A percentile compares a stretch with the other conserved stretches of the same genome.
These are phyloP conservation scores for Neurospora tetrasperma DNA, from an alignment of 495 filamentous ascomycete genomes.

Conservation along the genomic window DNA sequence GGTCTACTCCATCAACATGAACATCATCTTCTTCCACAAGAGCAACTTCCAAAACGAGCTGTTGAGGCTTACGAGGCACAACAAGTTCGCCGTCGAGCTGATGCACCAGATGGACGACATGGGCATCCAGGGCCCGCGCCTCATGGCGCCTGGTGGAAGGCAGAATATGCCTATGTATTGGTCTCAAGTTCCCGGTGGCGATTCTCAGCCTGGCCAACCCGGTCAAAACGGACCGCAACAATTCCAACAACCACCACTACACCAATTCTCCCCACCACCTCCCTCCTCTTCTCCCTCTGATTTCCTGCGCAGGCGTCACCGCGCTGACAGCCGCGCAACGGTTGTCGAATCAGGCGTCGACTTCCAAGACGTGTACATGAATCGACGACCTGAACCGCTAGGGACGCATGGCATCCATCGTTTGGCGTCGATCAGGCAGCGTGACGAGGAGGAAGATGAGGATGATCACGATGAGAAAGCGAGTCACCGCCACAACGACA, in stretches of 20 bases:
- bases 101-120: conserved; percentile 78
- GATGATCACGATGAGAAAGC: not conserved
- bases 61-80: conserved; percentile 77
- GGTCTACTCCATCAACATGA: conserved; percentile 63
- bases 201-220: too few species aligned
- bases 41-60: conserved; percentile 85
- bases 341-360: conserved; percentile 22
- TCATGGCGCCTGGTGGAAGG: conserved; percentile 57
- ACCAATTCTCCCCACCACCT: not conserved
- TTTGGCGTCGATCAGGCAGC: conserved; percentile 18
- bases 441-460: conserved; percentile 9
- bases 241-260: not conserved
- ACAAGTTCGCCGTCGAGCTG: conserved; percentile 89
- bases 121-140: conserved; percentile 78
- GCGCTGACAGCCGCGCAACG: conserved; percentile 14
- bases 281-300: not conserved
- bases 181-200: conserved; percentile 17
- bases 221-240: too few species aligned
- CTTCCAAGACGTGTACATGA: conserved; percentile 25
- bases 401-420: not conserved
- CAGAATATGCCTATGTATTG: conserved; percentile 41
- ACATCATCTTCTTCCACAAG: conserved; percentile 97
- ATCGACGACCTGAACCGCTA: conserved; percentile 10
- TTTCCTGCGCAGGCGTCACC: not conserved
- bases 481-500: not conserved